Evolutionary conservation across 1,139 yeast genomes (phyloP), one percentile per base, ranked within the genome.

Genomic region (Pichia sp.): DNA sequence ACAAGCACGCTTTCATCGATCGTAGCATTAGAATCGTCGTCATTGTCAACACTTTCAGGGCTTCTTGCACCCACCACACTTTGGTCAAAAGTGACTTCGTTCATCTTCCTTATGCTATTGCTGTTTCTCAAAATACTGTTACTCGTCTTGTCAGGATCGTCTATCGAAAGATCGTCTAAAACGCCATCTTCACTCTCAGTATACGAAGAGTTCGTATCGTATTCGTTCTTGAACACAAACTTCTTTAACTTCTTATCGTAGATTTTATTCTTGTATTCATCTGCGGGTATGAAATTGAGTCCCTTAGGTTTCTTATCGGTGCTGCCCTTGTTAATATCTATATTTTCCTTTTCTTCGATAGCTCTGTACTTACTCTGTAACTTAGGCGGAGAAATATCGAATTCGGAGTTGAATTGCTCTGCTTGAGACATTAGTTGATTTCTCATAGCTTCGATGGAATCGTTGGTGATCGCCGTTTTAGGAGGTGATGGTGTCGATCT

Each of bases 251-350:
- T 45, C 41, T 58, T 59, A 47, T 63, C 67, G 40, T 50, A 64
- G 4, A 60, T 53, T 45, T 61, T 62, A 38, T 57, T 59, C 33
- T 55, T 60, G 46, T 59, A 62, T 8, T 61, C 59, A 22, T 58
- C 62, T 6, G 62, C 66, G 5, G 66, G 53, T 11, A 64, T 64
- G 39, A 63, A 62, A 18, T 58, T 60, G 34, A 64, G 40, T 8
- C 61, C 60, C 20, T 51, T 57, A 12, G 55, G 44, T 18, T 40
- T 42, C 7, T 14, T 18, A 15, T 28, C 27, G 9, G 18, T 19
- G 10, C 12, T 19, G 4, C 18, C 36, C 5, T 30, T 17, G 3
- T 14, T 8, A 32, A 12, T 28, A 10, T 12, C 2, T 11, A 4
- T 11, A 22, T 32, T 40, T 15, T 21, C 37, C 10, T 33, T 33